Percentiles rank a stretch among this genome's conserved stretches.
phyloP scores from a whole-genome alignment of 805 yeast genomes.

The Teunomyces tritomae region DNA sequence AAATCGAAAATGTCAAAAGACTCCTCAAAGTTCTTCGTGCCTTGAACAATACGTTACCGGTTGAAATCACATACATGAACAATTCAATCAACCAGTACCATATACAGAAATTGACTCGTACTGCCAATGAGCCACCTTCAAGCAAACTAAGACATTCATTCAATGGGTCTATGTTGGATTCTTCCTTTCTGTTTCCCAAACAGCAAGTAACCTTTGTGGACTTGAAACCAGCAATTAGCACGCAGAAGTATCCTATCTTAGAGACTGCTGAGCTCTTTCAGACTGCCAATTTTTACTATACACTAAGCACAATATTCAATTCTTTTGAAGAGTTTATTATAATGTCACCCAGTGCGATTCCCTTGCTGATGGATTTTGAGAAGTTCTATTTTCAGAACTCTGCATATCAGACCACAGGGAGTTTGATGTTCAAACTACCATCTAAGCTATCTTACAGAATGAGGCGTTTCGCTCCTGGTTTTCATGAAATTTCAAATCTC shows the following conservation, averaged over 20 bases:
- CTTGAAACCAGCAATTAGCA: conserved; percentile 16
- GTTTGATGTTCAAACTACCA: conserved; percentile 28
- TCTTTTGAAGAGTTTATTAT: conserved; percentile 31
- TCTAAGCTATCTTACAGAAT: conserved; percentile 17
- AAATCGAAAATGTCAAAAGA: conserved; percentile 18
- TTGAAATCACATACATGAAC: conserved; percentile 19
- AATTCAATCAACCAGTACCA: conserved; percentile 7
- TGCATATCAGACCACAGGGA: conserved; percentile 21
- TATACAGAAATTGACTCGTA: conserved; percentile 6
- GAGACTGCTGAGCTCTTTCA: not conserved
- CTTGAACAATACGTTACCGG: conserved; percentile 27
- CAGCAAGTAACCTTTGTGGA: conserved; percentile 30
- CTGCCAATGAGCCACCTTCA: not conserved
- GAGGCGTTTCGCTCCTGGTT: conserved; percentile 24
- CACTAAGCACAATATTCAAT: conserved; percentile 27
- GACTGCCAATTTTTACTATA: conserved; percentile 12
- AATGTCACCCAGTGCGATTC: conserved; percentile 26
- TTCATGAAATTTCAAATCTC: conserved; percentile 25
- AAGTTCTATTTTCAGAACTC: conserved; percentile 16
- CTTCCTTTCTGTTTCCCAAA: conserved; percentile 11
- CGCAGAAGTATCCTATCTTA: conserved; percentile 3
- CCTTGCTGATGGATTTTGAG: conserved; percentile 16
- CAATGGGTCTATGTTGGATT: not conserved
- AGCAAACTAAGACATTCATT: not conserved
- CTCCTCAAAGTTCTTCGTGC: conserved; percentile 24